phyloP scores from a whole-genome alignment of 2,329 filamentous ascomycete genomes.

The Diaporthe vexans region DNA sequence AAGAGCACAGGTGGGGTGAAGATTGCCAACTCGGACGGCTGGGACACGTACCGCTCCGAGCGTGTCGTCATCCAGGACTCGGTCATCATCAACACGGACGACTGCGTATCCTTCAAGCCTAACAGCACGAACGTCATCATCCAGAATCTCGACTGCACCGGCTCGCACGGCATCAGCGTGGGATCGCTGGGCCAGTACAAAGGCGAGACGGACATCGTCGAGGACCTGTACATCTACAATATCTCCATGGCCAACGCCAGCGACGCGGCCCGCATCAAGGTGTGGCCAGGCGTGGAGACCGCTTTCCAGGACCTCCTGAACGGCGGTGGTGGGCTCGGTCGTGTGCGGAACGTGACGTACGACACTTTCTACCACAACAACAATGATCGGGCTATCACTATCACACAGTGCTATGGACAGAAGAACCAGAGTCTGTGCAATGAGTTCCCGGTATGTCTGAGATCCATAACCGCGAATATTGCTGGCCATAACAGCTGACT shows the following conservation, averaged over 20 bases:
- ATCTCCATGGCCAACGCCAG: constrained; percentile 48
- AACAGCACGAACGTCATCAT: constrained; percentile 57
- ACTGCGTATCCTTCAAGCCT: constrained; percentile 61
- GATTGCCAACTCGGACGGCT: constrained; percentile 61
- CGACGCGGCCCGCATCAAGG: constrained; percentile 75
- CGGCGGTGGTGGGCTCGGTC: constrained; percentile 37
- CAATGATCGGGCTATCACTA: constrained; percentile 72
- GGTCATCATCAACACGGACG: constrained; percentile 57
- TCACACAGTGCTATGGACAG: constrained; percentile 72
- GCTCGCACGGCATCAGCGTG: constrained; percentile 62
- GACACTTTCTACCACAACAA: constrained; percentile 69
- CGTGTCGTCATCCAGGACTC: constrained; percentile 54
- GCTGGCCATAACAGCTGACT: no score
- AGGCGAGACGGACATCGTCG: constrained; percentile 54
- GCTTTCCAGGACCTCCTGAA: constrained; percentile 27
- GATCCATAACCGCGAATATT: neutral
- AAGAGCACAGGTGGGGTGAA: constrained; percentile 58
- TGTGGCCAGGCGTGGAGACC: constrained; percentile 65
- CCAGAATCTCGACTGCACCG: constrained; percentile 57
- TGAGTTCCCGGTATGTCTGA: constrained; percentile 47
- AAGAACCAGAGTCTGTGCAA: constrained; percentile 50
- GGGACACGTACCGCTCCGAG: constrained; percentile 55
- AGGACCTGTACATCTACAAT: constrained; percentile 57
- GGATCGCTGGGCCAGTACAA: constrained; percentile 58
- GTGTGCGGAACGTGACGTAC: constrained; percentile 60